These are phyloP conservation scores for Agroathelia rolfsii DNA, from an alignment of 1,284 basidiomycete species.

Conservation along the genomic window DNA sequence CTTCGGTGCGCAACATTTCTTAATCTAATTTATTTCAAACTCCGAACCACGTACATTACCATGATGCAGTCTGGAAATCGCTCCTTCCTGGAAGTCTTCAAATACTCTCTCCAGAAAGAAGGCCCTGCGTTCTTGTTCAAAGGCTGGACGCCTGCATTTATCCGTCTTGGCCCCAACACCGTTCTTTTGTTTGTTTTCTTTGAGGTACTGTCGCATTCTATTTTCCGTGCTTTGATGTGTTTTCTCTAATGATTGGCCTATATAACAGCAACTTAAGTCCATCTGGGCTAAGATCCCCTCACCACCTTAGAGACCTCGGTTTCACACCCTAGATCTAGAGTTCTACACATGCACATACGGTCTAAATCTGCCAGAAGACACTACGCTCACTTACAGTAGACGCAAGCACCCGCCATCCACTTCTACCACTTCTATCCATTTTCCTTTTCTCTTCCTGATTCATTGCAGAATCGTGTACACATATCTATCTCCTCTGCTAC, in stretches of 20 bases:
- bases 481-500: too few relatives aligned
- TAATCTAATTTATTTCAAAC: conserved; percentile 1
- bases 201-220: conserved; percentile 37
- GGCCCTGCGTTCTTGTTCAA: conserved; percentile 81
- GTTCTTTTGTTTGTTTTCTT: conserved; percentile 80
- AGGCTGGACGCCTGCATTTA: conserved; percentile 82
- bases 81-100: conserved; percentile 42
- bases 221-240: background rate
- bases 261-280: conserved; percentile 2
- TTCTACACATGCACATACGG: too few relatives aligned
- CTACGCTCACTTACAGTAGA: too few relatives aligned
- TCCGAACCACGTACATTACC: conserved; percentile 1
- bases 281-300: too few relatives aligned
- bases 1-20: conserved; percentile 56
- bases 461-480: too few relatives aligned
- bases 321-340: too few relatives aligned
- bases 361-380: too few relatives aligned
- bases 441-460: too few relatives aligned
- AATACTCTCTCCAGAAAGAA: conserved; percentile 56
- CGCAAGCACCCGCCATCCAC: too few relatives aligned
- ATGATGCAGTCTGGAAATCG: conserved; percentile 35
- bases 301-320: too few relatives aligned
- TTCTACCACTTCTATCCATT: too few relatives aligned
- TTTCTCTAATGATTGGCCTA: background rate
- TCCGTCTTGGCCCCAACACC: conserved; percentile 76